phyloP scores from a whole-genome alignment of 2,329 filamentous ascomycete species.

The Clarireedia hainanense region DNA sequence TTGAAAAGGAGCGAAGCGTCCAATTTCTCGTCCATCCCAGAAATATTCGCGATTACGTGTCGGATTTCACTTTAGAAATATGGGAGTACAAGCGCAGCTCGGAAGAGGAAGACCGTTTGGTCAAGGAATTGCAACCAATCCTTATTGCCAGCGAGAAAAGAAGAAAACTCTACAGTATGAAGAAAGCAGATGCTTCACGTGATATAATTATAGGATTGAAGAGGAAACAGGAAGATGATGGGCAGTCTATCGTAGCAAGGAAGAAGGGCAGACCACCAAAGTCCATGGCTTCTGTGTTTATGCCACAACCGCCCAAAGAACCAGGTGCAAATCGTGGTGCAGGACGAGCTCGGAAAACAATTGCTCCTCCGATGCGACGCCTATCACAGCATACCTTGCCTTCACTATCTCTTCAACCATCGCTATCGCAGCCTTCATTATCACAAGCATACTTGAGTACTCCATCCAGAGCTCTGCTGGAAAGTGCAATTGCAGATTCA shows the following conservation, averaged over 20 bases:
- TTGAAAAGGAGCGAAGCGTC: slow-evolving; percentile 31
- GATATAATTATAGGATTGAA: not conserved
- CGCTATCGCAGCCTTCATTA: slow-evolving; percentile 18
- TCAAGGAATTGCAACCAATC: slow-evolving; percentile 10
- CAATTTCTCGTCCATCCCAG: slow-evolving; percentile 44
- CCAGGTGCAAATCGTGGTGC: not conserved
- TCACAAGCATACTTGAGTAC: slow-evolving; percentile 18
- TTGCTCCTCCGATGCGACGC: not conserved
- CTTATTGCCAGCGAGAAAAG: slow-evolving; percentile 9
- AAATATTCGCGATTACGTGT: slow-evolving; percentile 49
- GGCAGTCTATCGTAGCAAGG: not conserved
- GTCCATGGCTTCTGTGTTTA: slow-evolving; percentile 4
- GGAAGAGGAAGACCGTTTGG: slow-evolving; percentile 3
- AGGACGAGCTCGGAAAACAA: slow-evolving; percentile 4
- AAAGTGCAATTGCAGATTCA: slow-evolving; percentile 5
- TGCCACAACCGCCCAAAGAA: not conserved
- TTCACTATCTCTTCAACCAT: not conserved
- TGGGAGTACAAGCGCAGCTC: slow-evolving; percentile 40
- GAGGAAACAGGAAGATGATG: slow-evolving; percentile 4
- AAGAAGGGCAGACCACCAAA: slow-evolving; percentile 10
- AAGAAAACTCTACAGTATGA: slow-evolving; percentile 3
- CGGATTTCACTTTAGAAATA: slow-evolving; percentile 45
- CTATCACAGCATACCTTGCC: not conserved
- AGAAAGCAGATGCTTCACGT: slow-evolving; percentile 5
- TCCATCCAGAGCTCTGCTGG: slow-evolving; percentile 13